These are phyloP conservation scores for Clonostachys rhizophaga DNA, from an alignment of 2,329 filamentous ascomycete species.

Conservation along the genomic window DNA sequence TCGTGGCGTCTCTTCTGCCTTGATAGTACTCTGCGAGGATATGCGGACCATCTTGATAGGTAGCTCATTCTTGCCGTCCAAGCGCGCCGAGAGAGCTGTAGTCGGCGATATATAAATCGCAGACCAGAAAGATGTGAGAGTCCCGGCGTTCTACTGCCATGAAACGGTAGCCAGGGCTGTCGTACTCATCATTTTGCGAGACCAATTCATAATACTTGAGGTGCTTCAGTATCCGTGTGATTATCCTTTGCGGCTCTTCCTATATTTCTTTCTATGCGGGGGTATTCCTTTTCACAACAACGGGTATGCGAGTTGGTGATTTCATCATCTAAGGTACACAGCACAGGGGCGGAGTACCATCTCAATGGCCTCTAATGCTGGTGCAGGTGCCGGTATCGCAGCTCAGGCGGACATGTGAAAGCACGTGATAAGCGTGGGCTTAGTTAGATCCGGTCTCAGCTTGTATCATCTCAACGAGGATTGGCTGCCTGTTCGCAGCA, in stretches of 20 bases:
- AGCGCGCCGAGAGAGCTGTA: neutral
- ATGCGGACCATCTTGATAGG: neutral
- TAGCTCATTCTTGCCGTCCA: slow-evolving; percentile 1
- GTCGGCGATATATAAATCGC: neutral
- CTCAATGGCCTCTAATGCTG: too few species aligned
- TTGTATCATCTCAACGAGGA: too few species aligned
- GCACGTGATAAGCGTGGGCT: too few species aligned
- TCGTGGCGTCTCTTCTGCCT: neutral
- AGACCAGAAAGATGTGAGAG: neutral
- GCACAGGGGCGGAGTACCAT: too few species aligned
- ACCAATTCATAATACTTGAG: neutral
- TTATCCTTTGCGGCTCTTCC: slow-evolving; percentile 3
- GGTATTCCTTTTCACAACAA: too few species aligned
- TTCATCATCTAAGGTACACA: too few species aligned
- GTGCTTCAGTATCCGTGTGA: slow-evolving; percentile 1
- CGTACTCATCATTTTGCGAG: slow-evolving; percentile 1
- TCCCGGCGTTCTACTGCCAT: slow-evolving; percentile 2
- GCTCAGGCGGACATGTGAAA: too few species aligned
- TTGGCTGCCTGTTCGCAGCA: too few species aligned
- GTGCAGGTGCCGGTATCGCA: too few species aligned
- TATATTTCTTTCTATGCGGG: neutral
- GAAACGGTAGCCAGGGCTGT: slow-evolving; percentile 1
- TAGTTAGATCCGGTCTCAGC: too few species aligned
- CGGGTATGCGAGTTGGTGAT: neutral
- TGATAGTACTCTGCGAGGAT: neutral